phyloP scores from a whole-genome alignment of 169 alveolate genomes.

The Hepatocystis sp. region DNA sequence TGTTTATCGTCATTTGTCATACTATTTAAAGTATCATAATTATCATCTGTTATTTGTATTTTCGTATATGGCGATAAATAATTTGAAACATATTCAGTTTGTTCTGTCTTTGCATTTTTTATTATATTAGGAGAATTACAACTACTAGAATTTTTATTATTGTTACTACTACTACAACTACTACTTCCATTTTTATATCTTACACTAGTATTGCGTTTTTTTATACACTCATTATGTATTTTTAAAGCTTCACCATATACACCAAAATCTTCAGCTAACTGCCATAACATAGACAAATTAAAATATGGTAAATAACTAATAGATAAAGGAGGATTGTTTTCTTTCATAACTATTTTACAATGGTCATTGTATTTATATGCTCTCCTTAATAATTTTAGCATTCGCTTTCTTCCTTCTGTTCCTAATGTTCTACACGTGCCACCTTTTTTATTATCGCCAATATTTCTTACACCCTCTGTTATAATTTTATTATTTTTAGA shows the following conservation, averaged over 20 bases:
- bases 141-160: background rate
- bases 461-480: slow-evolving; percentile 29
- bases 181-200: slow-evolving; percentile 14
- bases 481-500: slow-evolving; percentile 27
- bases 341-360: slow-evolving; percentile 81
- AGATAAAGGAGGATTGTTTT: slow-evolving; percentile 84
- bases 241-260: slow-evolving; percentile 83
- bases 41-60: too few species aligned
- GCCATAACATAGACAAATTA: slow-evolving; percentile 87
- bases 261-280: slow-evolving; percentile 86
- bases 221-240: slow-evolving; percentile 75
- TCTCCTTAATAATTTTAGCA: slow-evolving; percentile 81
- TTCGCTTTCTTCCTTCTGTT: slow-evolving; percentile 85
- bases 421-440: slow-evolving; percentile 84
- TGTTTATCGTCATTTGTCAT: too few species aligned
- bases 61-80: too few species aligned
- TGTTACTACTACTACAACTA: too few species aligned
- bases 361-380: slow-evolving; percentile 84
- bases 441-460: slow-evolving; percentile 50
- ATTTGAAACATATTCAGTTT: slow-evolving; percentile 30
- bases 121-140: slow-evolving; percentile 8
- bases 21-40: too few species aligned
- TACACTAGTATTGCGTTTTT: slow-evolving; percentile 58
- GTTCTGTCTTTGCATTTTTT: background rate
- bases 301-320: slow-evolving; percentile 85